Conservation (phyloP, 192 early-diverging fungal genomes). For the Coemansia sp. region DNA sequence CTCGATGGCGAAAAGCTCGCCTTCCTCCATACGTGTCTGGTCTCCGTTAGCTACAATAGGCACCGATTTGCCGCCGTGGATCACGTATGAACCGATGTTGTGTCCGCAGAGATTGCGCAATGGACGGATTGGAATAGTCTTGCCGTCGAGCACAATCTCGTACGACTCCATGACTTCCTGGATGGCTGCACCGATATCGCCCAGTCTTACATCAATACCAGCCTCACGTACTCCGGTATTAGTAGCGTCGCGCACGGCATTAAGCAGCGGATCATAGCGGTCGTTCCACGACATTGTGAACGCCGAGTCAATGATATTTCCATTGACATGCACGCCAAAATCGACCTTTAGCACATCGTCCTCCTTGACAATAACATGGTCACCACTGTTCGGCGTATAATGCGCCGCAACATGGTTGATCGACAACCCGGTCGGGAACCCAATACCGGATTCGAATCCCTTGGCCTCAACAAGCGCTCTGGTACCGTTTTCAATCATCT, state of each 20-base stretch:
- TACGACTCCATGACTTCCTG: constrained; percentile 99
- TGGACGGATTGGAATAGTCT: constrained; percentile 85
- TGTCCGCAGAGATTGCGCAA: constrained; percentile 98
- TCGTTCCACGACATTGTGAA: constrained; percentile 94
- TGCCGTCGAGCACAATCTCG: constrained; percentile 92
- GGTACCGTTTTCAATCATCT: constrained; percentile 93
- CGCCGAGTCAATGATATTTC: constrained; percentile 91
- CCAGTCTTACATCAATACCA: constrained; percentile 95
- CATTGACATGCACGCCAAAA: constrained; percentile 92
- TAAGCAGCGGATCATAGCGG: constrained; percentile 78
- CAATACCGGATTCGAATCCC: constrained; percentile 82
- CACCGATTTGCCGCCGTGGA: constrained; percentile 93
- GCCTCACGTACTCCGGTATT: constrained; percentile 93
- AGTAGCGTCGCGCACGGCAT: constrained; percentile 92
- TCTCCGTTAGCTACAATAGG: constrained; percentile 90
- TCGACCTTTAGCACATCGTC: constrained; percentile 97
- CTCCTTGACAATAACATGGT: constrained; percentile 82
- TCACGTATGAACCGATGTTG: constrained; percentile 86
- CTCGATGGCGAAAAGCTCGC: constrained; percentile 93
- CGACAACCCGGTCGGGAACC: constrained; percentile 93
- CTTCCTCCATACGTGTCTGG: constrained; percentile 94
- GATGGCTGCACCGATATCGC: constrained; percentile 93
- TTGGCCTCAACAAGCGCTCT: constrained; percentile 85
- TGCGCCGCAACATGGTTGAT: constrained; percentile 96
- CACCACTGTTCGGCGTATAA: constrained; percentile 96